Evolutionary conservation across 495 filamentous ascomycete genomes (phyloP), one percentile per base, ranked within the genome.

Genomic region (Xylaria bambusicola): DNA sequence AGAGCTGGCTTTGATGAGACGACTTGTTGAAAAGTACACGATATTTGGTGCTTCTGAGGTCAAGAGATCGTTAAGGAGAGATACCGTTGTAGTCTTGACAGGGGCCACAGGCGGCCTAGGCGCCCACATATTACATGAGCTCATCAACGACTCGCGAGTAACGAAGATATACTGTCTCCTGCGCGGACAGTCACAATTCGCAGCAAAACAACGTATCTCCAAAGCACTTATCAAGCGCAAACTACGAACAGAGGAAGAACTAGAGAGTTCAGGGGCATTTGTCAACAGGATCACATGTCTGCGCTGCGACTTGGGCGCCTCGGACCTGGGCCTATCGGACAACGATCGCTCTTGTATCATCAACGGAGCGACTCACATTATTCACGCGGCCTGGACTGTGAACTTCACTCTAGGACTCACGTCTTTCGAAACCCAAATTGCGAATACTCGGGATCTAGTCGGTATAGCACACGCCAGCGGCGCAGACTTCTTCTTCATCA

Each of bases 371-470:
- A 78, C 78, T 3, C 70, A 77, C 18, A 77, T 84, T 40, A 77
- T 85, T 33, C 87, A 89, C 67, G 75, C 81, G 15, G 85, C 85
- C 31, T 90, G 87, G 87, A 77, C 82, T 6, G 87, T 88, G 20
- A 88, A 89, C 68, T 90, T 88, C 73, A 85, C 78, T 55, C 73
- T 84, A 62, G 69, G 74, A 2, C 74, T 86, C 2, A 66, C 68
- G 15, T 83, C 77, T 51, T 73, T 89, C 65, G 80, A 77, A 23
- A 76, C 79, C 33, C 82, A 81, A 56, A 77, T 88, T 52, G 69
- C 71, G 3, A 81, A 80, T 18, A 68, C 83, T 6, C 62, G 67
- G 0, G 76, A 84, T 54, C 74, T 88, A 18, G 70, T 89, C 56
- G 70, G 75, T 46, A 71, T 87, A 18, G 77, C 81, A 3, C 64